A percentile compares a stretch with the other conserved stretches of the same genome.
Evolutionary conservation across 2,329 filamentous ascomycete genomes (phyloP).

Genomic region (Venturia asperata): DNA sequence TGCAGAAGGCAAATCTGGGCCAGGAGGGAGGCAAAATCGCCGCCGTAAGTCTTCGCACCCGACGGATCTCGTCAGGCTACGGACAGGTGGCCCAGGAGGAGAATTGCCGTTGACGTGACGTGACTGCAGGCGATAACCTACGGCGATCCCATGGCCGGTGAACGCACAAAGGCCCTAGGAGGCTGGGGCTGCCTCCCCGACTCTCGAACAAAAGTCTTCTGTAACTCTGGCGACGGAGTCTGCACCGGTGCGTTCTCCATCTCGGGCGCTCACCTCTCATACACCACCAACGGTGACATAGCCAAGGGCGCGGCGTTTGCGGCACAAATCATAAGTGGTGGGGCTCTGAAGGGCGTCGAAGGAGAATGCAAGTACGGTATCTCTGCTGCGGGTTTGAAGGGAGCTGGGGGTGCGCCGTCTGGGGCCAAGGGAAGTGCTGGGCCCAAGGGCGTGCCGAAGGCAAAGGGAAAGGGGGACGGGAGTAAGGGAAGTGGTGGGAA

Average conservation of each 20-base stretch:
- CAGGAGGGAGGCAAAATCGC: conserved; percentile 7
- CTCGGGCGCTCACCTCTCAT: conserved; percentile 12
- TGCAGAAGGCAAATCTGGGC: conserved; percentile 7
- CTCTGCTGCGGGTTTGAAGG: not conserved
- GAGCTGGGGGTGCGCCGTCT: not conserved
- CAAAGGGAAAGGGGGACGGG: not conserved
- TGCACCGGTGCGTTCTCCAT: conserved; percentile 13
- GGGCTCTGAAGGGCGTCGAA: not conserved
- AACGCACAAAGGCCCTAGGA: conserved; percentile 2
- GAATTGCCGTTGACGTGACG: not conserved
- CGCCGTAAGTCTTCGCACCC: conserved; percentile 5
- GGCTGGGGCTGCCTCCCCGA: conserved; percentile 11
- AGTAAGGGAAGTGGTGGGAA: conserved; percentile 4
- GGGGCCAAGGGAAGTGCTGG: not conserved
- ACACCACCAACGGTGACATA: conserved; percentile 15
- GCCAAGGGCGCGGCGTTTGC: not conserved
- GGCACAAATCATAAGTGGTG: not conserved
- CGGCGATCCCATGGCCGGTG: conserved; percentile 12
- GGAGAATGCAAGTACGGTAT: not conserved
- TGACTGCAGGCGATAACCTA: conserved; percentile 5
- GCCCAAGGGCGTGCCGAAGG: not conserved
- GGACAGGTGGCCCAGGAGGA: too few relatives aligned
- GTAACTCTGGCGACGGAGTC: conserved; percentile 13
- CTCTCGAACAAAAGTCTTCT: conserved; percentile 8
- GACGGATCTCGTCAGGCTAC: too few relatives aligned